Evolutionary conservation across 108 stramenopile genomes (phyloP), one percentile per base, ranked within the genome.

Genomic region (Fragilariopsis cylindrus): DNA sequence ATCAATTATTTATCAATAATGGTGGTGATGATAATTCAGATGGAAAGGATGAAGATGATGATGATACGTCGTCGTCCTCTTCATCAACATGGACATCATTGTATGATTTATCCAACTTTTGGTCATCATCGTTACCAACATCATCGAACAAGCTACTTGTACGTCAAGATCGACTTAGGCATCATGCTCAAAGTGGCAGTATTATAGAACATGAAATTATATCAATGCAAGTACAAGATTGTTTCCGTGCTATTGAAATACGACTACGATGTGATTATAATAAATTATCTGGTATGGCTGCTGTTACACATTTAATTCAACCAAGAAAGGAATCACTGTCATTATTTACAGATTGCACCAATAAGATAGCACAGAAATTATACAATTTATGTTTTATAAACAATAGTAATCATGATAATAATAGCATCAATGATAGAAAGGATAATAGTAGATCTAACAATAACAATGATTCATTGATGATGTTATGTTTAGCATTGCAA

Each of bases 401-500:
- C 0, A 9, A 52, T 52, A 9, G 1, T 13, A 52, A 2, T 13
- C 9, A 52, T 13, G 50, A 52, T 13, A 52, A 52, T 13, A 13
- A 52, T 13, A 13, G 13, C 50, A 13, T 39, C 60, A 62, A 62
- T 11, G 15, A 40, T n/a, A n/a, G 7, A 4, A 62, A 39, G 60
- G 42, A 52, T 50, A 18, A n/a, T 41, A 15, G 54, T 45, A 44
- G 18, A 12, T 4, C 40, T 45, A 40, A 55, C 40, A 54, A 70
- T 53, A 42, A 4, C 60, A 47, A 49, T 66, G 43, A 42, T 6
- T 63, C 62, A 9, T 43, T 21, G 70, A 63, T 67, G 65, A 75
- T 84, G 73, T 8, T 86, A 73, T 56, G 73, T 72, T 70, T 76
- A 50, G 55, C 60, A 21, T 60, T 81, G 76, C 62, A 30, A 54